Evolutionary conservation across 768 basidiomycete genomes (phyloP).

Genomic region (Collybiopsis confluens): DNA sequence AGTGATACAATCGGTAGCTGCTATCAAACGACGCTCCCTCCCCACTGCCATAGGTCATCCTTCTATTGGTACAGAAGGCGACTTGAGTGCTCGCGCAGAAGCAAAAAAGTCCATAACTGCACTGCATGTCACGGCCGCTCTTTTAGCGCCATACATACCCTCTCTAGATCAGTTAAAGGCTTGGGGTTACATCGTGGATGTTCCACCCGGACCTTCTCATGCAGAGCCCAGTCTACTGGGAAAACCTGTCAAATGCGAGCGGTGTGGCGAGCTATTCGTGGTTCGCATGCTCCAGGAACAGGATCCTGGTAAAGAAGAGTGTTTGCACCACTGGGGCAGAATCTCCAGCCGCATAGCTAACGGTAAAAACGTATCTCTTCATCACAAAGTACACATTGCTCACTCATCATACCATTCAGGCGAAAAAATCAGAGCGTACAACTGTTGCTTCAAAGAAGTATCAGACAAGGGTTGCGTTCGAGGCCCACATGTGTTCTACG

Average conservation of each 20-base stretch:
- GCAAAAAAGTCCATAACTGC: slow-evolving; percentile 48
- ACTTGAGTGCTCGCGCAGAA: slow-evolving; percentile 53
- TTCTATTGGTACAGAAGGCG: slow-evolving; percentile 75
- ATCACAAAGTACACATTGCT: no score
- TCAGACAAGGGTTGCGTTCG: slow-evolving; percentile 61
- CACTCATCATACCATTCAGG: slow-evolving; percentile 33
- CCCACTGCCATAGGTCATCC: slow-evolving; percentile 60
- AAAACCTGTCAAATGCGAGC: slow-evolving; percentile 65
- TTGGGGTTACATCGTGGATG: slow-evolving; percentile 69
- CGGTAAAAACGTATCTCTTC: slow-evolving; percentile 40
- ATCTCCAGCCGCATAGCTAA: slow-evolving; percentile 55
- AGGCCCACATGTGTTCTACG: slow-evolving; percentile 91
- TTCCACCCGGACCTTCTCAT: slow-evolving; percentile 68
- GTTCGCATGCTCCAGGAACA: slow-evolving; percentile 40
- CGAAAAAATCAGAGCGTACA: slow-evolving; percentile 63
- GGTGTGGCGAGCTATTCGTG: slow-evolving; percentile 67
- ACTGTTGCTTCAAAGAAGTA: slow-evolving; percentile 67
- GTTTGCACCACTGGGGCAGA: slow-evolving; percentile 83
- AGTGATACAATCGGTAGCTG: slow-evolving; percentile 45
- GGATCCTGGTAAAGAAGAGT: slow-evolving; percentile 52
- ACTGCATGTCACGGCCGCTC: slow-evolving; percentile 46
- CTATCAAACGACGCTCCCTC: slow-evolving; percentile 43
- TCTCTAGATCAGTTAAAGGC: slow-evolving; percentile 49
- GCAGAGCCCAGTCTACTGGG: slow-evolving; percentile 59
- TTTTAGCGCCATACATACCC: slow-evolving; percentile 59